These are phyloP conservation scores for Dactylellina sp. DNA, from an alignment of 2,329 filamentous ascomycete genomes.

Conservation along the genomic window DNA sequence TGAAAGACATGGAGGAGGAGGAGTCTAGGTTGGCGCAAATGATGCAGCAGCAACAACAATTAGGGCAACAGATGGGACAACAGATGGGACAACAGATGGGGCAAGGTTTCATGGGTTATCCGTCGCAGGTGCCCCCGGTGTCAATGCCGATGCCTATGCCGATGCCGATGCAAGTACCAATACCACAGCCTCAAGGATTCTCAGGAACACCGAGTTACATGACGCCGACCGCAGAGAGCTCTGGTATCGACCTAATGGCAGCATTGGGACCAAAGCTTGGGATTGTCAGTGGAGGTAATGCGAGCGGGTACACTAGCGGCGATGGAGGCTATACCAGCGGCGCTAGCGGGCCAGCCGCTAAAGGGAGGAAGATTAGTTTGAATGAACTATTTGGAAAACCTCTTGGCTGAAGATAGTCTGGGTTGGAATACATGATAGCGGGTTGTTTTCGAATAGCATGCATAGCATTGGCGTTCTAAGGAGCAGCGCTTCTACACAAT, in stretches of 20 bases:
- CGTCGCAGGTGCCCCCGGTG: neutral
- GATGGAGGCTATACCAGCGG: conserved; percentile 45
- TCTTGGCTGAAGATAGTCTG: conserved; percentile 4
- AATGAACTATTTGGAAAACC: conserved; percentile 46
- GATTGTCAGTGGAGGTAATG: conserved; percentile 22
- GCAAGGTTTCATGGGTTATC: neutral
- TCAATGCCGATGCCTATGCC: neutral
- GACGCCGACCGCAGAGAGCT: conserved; percentile 33
- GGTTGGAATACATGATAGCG: too few species aligned
- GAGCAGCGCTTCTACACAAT: too few species aligned
- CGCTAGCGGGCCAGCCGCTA: conserved; percentile 21
- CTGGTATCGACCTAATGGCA: conserved; percentile 50
- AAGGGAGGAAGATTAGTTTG: conserved; percentile 45
- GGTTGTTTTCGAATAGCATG: too few species aligned
- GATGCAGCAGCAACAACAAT: conserved; percentile 19
- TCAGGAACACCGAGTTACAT: conserved; percentile 29
- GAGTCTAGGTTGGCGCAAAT: conserved; percentile 29
- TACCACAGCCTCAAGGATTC: conserved; percentile 5
- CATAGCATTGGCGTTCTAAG: too few species aligned
- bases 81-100: conserved; percentile 3
- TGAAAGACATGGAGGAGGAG: conserved; percentile 43
- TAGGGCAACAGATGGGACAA: conserved; percentile 15
- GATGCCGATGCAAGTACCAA: conserved; percentile 16
- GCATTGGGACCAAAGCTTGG: conserved; percentile 51
- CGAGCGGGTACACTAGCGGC: conserved; percentile 46